Conservation (phyloP, 2,329 filamentous ascomycete genomes). For the Annulohypoxylon truncatum region DNA sequence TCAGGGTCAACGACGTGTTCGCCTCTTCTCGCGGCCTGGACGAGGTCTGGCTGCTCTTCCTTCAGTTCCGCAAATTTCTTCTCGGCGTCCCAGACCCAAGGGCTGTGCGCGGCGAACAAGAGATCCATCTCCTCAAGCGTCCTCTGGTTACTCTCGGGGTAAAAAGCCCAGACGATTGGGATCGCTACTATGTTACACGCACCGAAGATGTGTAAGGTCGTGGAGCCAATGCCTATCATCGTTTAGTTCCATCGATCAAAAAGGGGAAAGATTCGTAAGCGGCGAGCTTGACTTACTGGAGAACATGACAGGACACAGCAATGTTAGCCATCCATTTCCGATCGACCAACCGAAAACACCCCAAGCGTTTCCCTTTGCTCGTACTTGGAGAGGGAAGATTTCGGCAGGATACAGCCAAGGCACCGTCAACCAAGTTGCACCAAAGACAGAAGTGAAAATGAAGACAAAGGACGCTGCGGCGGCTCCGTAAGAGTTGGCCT, state of each 20-base stretch:
- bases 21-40: constrained; percentile 51
- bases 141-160: constrained; percentile 78
- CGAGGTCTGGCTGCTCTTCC: constrained; percentile 66
- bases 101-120: constrained; percentile 73
- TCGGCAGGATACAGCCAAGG: constrained; percentile 76
- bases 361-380: constrained; percentile 80
- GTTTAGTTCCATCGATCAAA: constrained; percentile 16
- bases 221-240: constrained; percentile 67
- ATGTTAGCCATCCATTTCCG: constrained; percentile 72
- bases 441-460: constrained; percentile 73
- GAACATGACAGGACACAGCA: constrained; percentile 48
- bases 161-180: constrained; percentile 77
- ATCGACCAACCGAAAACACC: constrained; percentile 82
- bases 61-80: constrained; percentile 71
- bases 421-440: constrained; percentile 70
- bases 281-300: constrained; percentile 44
- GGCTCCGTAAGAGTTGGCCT: constrained; percentile 65
- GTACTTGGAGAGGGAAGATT: constrained; percentile 77
- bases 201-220: constrained; percentile 80
- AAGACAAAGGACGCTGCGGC: constrained; percentile 79
- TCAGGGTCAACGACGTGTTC: constrained; percentile 48
- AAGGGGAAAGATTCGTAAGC: background rate
- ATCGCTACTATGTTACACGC: constrained; percentile 74
- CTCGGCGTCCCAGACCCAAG: constrained; percentile 79
- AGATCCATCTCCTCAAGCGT: constrained; percentile 82